These are phyloP conservation scores for Rosa chinensis DNA, from an alignment of 306 rosid species.

Conservation along the genomic window DNA sequence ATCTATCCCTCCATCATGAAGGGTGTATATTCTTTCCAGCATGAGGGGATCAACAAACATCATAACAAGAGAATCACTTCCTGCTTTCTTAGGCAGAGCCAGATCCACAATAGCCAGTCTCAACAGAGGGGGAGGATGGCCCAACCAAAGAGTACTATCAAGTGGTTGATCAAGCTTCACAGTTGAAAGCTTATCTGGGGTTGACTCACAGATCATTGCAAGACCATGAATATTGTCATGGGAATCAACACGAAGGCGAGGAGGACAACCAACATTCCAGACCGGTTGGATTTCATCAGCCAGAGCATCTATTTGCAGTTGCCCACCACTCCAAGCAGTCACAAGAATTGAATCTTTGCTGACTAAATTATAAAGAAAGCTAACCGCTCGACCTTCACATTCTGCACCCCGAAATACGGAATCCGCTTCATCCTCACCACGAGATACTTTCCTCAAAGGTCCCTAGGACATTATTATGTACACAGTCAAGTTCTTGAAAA, in stretches of 20 bases:
- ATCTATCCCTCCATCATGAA: conserved; percentile 94
- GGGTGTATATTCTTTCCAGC: conserved; percentile 78
- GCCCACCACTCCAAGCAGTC: conserved; percentile 98
- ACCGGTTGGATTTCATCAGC: conserved; percentile 97
- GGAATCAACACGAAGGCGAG: conserved; percentile 77
- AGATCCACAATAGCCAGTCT: conserved; percentile 89
- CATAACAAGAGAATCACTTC: conserved; percentile 53
- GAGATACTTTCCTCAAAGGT: conserved; percentile 72
- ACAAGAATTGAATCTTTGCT: conserved; percentile 83
- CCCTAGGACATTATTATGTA: conserved; percentile 56
- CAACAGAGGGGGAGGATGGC: conserved; percentile 76
- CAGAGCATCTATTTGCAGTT: conserved; percentile 86
- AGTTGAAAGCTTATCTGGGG: conserved; percentile 28
- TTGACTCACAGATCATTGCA: conserved; percentile 94
- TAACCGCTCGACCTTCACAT: conserved; percentile 81
- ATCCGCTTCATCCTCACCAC: conserved; percentile 51
- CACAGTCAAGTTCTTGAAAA: background rate
- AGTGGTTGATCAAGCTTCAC: conserved; percentile 55
- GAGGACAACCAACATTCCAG: conserved; percentile 74
- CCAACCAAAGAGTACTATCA: conserved; percentile 78
- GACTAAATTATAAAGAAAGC: conserved; percentile 73
- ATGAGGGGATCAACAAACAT: conserved; percentile 76
- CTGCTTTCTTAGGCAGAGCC: conserved; percentile 69
- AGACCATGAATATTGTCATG: conserved; percentile 66
- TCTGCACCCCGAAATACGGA: conserved; percentile 59